Conservation (phyloP, 2,329 filamentous ascomycete species). For the Claviceps pazoutovae region DNA sequence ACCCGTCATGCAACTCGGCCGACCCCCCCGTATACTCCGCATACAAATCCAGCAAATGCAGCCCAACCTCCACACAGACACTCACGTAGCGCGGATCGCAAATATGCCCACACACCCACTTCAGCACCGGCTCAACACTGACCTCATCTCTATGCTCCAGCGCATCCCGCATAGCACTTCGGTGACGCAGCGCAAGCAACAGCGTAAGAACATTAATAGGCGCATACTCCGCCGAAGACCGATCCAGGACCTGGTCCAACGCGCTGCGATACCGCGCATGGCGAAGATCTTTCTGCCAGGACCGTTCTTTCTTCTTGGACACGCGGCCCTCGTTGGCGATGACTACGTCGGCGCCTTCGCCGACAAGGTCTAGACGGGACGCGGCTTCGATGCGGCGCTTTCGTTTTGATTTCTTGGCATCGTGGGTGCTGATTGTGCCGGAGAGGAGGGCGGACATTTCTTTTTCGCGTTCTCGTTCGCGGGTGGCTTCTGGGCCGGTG, state of each 20-base stretch:
- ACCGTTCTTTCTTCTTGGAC: conserved; percentile 45
- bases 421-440: conserved; percentile 65
- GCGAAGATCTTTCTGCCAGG: conserved; percentile 73
- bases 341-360: conserved; percentile 76
- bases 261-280: conserved; percentile 64
- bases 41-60: conserved; percentile 78
- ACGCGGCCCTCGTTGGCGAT: conserved; percentile 55
- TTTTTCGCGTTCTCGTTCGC: conserved; percentile 62
- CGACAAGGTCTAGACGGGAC: conserved; percentile 59
- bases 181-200: conserved; percentile 72
- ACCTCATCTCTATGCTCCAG: conserved; percentile 70
- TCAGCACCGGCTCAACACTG: conserved; percentile 66
- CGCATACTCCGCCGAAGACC: conserved; percentile 35
- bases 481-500: conserved; percentile 65
- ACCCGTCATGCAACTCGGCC: conserved; percentile 54
- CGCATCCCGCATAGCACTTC: conserved; percentile 69
- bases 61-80: conserved; percentile 69
- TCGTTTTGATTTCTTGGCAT: conserved; percentile 55
- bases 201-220: conserved; percentile 58
- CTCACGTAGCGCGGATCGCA: conserved; percentile 68
- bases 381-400: conserved; percentile 38
- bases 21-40: conserved; percentile 64
- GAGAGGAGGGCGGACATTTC: conserved; percentile 73
- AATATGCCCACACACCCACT: conserved; percentile 71
- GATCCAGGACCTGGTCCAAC: conserved; percentile 62